These are phyloP conservation scores for Colletotrichum shisoi DNA, from an alignment of 2,329 filamentous ascomycete genomes.

Conservation along the genomic window DNA sequence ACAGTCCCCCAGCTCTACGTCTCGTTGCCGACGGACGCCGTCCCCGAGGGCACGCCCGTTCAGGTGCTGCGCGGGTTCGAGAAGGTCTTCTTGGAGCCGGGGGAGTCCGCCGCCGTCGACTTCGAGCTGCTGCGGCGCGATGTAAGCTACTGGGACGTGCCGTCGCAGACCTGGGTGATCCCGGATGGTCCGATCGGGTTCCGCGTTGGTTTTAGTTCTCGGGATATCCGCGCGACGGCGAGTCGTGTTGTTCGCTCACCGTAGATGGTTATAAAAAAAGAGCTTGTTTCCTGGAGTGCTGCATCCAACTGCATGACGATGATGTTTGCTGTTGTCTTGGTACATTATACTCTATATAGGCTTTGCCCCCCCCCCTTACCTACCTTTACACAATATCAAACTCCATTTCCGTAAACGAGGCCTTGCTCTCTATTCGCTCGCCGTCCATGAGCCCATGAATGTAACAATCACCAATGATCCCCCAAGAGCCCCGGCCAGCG, in stretches of 20 bases:
- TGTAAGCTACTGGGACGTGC: conserved; percentile 71
- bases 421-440: not conserved
- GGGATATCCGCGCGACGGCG: conserved; percentile 21
- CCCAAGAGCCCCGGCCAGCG: not conserved
- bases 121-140: conserved; percentile 68
- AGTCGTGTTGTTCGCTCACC: conserved; percentile 8
- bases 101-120: conserved; percentile 57
- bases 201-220: conserved; percentile 48
- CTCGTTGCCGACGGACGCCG: conserved; percentile 47
- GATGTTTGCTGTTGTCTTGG: no score
- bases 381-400: conserved; percentile 4
- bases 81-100: conserved; percentile 62
- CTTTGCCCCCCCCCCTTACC: no score
- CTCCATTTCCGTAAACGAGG: not conserved
- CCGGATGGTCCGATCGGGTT: conserved; percentile 55
- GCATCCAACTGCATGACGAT: no score
- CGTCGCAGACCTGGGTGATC: conserved; percentile 66
- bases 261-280: not conserved
- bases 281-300: no score
- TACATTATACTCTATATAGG: not conserved
- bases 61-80: conserved; percentile 71
- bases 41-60: conserved; percentile 52
- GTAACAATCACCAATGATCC: conserved; percentile 15
- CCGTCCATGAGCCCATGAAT: conserved; percentile 19
- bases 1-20: conserved; percentile 71